Evolutionary conservation across 345 rosid species (phyloP), one percentile per base, ranked within the genome.

Genomic region (Populus nigra): DNA sequence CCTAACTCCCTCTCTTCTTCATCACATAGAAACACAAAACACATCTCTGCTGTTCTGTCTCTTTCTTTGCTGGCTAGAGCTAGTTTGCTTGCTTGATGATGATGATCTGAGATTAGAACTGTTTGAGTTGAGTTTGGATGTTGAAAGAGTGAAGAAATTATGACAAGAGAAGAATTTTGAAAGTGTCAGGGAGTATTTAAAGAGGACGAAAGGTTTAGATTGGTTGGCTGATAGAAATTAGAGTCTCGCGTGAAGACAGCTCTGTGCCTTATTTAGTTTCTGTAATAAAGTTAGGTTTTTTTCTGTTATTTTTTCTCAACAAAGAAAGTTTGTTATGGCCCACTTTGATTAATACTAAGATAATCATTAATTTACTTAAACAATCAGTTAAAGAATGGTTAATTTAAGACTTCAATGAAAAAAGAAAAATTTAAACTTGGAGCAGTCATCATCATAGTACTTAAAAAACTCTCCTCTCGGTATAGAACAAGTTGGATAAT

Each of bases 1-100:
- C 82, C 82, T 2, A 80, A 29, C 17, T 74, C 82, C 63, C 0
- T 74, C 71, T 74, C 71, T n/a, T 80, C 62, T 39, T 75, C 78
- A 7, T 63, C 71, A 23, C 78, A 80, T 35, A 80, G 20, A 1
- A 75, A 69, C 63, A 63, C 69, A 12, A 69, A 63, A 45, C 82
- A 80, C 75, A 75, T 80, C 53, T 23, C 55, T 3, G 22, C 17
- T 16, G n/a, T 7, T 36, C 18, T 20, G 71, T 38, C 12, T 57
- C 63, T 57, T 57, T 57, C 63, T 57, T 57, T 23, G 13, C 29
- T 57, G 29, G 29, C 15, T 57, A 8, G 25, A n/a, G 29, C 63
- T 57, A 9, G 8, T 0, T 57, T 10, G 63, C 29, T 57, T n/a
- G 63, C 63, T n/a, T n/a, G 29, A 7, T n/a, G 62, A 16, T 49